Percentiles rank a stretch among this genome's conserved stretches.
phyloP scores from a whole-genome alignment of 257 asterid genomes.

The Apocynum venetum region DNA sequence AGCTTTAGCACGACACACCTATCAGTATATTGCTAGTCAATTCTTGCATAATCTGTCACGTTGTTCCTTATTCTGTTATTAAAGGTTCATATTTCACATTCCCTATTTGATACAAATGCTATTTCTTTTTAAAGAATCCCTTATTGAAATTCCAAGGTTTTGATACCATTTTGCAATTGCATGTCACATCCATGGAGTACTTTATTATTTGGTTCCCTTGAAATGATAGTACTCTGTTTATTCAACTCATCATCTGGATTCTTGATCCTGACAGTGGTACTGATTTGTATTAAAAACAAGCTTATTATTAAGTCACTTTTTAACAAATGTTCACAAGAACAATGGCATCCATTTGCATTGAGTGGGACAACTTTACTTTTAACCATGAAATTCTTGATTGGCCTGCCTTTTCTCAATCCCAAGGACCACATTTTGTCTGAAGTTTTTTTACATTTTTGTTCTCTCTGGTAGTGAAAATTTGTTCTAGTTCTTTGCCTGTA shows the following conservation, averaged over 20 bases:
- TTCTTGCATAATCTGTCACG: not conserved
- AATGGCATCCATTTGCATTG: too few species aligned
- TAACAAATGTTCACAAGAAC: too few species aligned
- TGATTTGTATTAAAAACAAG: too few species aligned
- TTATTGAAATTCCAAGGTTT: not conserved
- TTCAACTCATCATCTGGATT: too few species aligned
- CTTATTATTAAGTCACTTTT: too few species aligned
- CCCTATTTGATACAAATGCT: not conserved
- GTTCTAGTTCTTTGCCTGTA: not conserved
- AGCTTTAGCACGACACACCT: not conserved
- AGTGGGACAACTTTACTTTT: too few species aligned
- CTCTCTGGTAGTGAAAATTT: too few species aligned
- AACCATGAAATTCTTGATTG: not conserved
- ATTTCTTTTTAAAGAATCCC: not conserved
- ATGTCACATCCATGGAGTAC: not conserved
- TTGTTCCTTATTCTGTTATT: not conserved
- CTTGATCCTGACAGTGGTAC: too few species aligned
- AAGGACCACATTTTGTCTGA: not conserved
- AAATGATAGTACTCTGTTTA: too few species aligned
- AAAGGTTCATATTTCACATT: not conserved
- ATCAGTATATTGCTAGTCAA: not conserved
- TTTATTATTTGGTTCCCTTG: not conserved
- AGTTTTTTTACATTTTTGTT: not conserved
- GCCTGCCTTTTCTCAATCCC: not conserved
- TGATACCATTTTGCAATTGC: not conserved